Percentiles rank a stretch among this genome's conserved stretches.
These are phyloP conservation scores for Tulasnella sp. DNA, from an alignment of 768 basidiomycete species.

Conservation along the genomic window DNA sequence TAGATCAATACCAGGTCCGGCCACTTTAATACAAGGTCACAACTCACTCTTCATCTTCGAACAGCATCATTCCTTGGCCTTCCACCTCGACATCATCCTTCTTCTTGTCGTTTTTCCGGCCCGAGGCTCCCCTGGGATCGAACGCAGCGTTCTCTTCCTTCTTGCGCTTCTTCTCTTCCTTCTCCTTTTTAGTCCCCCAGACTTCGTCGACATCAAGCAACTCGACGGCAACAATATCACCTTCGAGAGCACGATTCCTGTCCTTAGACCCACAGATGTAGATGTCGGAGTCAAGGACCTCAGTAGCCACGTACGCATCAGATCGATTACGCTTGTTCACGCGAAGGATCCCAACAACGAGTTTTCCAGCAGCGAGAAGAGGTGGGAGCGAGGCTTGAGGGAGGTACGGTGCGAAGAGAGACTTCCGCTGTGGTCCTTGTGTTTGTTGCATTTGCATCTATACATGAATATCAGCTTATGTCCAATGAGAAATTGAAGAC, in stretches of 20 bases:
- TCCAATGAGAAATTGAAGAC: neutral
- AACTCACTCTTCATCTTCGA: slow-evolving; percentile 90
- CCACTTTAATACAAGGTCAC: neutral
- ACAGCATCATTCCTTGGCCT: slow-evolving; percentile 91
- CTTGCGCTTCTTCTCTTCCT: slow-evolving; percentile 99
- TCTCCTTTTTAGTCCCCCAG: slow-evolving; percentile 98
- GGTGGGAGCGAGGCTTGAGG: slow-evolving; percentile 96
- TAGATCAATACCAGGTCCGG: no score
- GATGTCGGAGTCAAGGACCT: slow-evolving; percentile 96
- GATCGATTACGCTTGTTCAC: slow-evolving; percentile 98
- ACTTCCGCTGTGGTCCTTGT: slow-evolving; percentile 90
- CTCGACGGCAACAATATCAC: slow-evolving; percentile 97
- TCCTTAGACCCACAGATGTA: slow-evolving; percentile 99
- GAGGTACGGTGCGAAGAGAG: slow-evolving; percentile 94
- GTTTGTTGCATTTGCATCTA: slow-evolving; percentile 82
- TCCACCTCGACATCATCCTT: slow-evolving; percentile 99
- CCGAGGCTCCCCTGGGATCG: slow-evolving; percentile 62
- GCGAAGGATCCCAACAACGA: slow-evolving; percentile 92
- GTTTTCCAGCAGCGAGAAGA: slow-evolving; percentile 88
- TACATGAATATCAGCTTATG: no score
- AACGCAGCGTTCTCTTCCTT: slow-evolving; percentile 98
- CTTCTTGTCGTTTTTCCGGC: slow-evolving; percentile 96
- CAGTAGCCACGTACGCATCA: slow-evolving; percentile 96
- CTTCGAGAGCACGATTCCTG: slow-evolving; percentile 94
- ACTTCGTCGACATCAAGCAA: slow-evolving; percentile 96